A percentile compares a stretch with the other conserved stretches of the same genome.
Evolutionary conservation across 805 yeast species (phyloP).

Genomic region (Candida maris): DNA sequence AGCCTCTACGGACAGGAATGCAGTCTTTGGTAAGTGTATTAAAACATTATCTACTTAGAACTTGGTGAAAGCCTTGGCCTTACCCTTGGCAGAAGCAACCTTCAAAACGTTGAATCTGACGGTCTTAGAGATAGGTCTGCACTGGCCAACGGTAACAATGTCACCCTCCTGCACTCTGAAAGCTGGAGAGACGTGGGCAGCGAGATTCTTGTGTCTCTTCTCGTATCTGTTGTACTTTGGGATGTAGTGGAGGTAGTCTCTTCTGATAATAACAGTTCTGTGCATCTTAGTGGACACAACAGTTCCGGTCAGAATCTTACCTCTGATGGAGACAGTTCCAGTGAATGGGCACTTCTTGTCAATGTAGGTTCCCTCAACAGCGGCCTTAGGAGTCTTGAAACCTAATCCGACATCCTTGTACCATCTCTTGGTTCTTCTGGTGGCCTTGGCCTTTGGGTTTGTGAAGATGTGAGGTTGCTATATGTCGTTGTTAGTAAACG

Average conservation of each 20-base stretch:
- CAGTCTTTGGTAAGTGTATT: too few relatives aligned
- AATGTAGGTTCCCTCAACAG: conserved; percentile 97
- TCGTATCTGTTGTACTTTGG: conserved; percentile 99
- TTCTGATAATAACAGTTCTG: conserved; percentile 99
- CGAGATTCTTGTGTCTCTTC: conserved; percentile 99
- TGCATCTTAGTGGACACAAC: conserved; percentile 99
- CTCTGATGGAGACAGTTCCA: conserved; percentile 97
- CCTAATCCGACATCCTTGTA: conserved; percentile 99
- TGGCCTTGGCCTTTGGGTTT: conserved; percentile 99
- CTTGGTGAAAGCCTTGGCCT: conserved; percentile 93
- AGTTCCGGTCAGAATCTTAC: conserved; percentile 98
- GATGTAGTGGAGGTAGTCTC: conserved; percentile 99
- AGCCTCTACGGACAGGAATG: too few relatives aligned
- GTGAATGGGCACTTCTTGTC: conserved; percentile 99
- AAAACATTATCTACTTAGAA: conserved; percentile 47
- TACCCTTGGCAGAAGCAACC: conserved; percentile 85
- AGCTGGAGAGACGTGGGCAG: conserved; percentile 99
- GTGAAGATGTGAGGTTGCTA: conserved; percentile 99
- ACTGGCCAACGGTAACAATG: conserved; percentile 98
- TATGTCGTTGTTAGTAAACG: conserved; percentile 19
- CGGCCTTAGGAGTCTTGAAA: conserved; percentile 99
- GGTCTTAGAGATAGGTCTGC: conserved; percentile 99
- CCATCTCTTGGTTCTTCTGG: conserved; percentile 99
- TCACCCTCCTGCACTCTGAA: conserved; percentile 99
- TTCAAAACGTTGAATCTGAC: conserved; percentile 99